Evolutionary conservation across 768 basidiomycete genomes (phyloP), one percentile per base, ranked within the genome.

Genomic region (Boletus pseudo-olivaceus): DNA sequence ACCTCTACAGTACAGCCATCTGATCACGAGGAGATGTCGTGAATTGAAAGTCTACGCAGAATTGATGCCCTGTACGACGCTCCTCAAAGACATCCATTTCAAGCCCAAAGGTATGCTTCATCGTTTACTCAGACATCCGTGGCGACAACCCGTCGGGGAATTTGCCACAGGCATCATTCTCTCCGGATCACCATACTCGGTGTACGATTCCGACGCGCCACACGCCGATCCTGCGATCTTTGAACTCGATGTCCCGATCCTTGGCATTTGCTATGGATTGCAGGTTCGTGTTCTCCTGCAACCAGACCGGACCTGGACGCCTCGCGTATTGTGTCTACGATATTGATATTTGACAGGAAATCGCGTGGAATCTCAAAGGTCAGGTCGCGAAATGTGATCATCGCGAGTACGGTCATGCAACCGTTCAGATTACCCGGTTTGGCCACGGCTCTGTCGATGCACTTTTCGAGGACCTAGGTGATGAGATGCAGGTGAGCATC

Each of bases 31-130:
- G 68, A 81, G 97, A 84, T 98, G 96, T 81, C 87, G 97, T 67
- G 97, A 99, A 72, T 82, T 94, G 67, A 92, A 93, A 51, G 93
- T 99, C 51, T 98, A 98, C 67, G 96, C 96, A 48, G 97, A 99
- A 76, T 79, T 99, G 66, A 83, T 97, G 82, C 93, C 97, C 26
- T 99, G 97, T 71, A 99, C 97, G 1, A 87, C 88, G 29, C 90
- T 88, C 73, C 79, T 98, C 56, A 79, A 82, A 57, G 93, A 98
- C 52, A 73, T 99, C 34, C 80, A 80, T 29, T 98, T 97, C 82
- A 93, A 89, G 68, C 97, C 97, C 0, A 96, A 94, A 78, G 97
- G 96, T 93, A 30, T 35, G 62, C 42, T 35, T n/a, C 12, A 42
- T 41, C n/a, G 0, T 42, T 9, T 10, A 15, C 42, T 10, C 9